These are phyloP conservation scores for Sporothrix globosa DNA, from an alignment of 2,329 filamentous ascomycete genomes.

Conservation along the genomic window DNA sequence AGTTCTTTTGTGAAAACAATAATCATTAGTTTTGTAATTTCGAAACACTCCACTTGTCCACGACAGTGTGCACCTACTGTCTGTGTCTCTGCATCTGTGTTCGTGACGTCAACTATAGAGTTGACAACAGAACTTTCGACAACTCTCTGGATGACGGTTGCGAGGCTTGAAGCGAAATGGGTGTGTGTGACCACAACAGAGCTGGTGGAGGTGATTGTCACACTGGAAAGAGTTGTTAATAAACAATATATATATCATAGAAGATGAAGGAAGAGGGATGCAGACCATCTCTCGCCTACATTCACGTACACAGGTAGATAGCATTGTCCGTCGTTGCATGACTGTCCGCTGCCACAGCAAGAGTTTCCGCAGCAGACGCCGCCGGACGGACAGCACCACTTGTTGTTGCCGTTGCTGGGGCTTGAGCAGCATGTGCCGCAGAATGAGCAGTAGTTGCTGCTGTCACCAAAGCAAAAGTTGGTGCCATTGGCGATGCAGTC, in stretches of 20 bases:
- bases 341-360: slow-evolving; percentile 42
- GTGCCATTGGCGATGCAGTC: slow-evolving; percentile 43
- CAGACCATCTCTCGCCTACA: background rate
- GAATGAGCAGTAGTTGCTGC: slow-evolving; percentile 39
- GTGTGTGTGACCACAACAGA: slow-evolving; percentile 28
- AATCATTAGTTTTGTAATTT: background rate
- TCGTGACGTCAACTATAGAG: slow-evolving; percentile 33
- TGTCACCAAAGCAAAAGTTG: slow-evolving; percentile 43
- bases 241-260: background rate
- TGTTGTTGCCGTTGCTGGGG: slow-evolving; percentile 32
- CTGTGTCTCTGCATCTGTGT: slow-evolving; percentile 36
- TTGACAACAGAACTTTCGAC: slow-evolving; percentile 34
- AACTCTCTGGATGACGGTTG: slow-evolving; percentile 35
- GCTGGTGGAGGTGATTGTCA: slow-evolving; percentile 34
- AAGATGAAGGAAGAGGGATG: no score
- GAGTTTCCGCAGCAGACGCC: slow-evolving; percentile 41
- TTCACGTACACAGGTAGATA: slow-evolving; percentile 34
- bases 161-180: slow-evolving; percentile 32
- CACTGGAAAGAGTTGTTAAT: slow-evolving; percentile 28
- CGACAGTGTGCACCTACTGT: slow-evolving; percentile 31
- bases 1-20: slow-evolving; percentile 28
- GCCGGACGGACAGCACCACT: slow-evolving; percentile 41
- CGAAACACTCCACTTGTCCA: no score
- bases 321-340: slow-evolving; percentile 41
- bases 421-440: slow-evolving; percentile 42